These are phyloP conservation scores for Cystoisospora suis DNA, from an alignment of 169 alveolate species.

Conservation along the genomic window DNA sequence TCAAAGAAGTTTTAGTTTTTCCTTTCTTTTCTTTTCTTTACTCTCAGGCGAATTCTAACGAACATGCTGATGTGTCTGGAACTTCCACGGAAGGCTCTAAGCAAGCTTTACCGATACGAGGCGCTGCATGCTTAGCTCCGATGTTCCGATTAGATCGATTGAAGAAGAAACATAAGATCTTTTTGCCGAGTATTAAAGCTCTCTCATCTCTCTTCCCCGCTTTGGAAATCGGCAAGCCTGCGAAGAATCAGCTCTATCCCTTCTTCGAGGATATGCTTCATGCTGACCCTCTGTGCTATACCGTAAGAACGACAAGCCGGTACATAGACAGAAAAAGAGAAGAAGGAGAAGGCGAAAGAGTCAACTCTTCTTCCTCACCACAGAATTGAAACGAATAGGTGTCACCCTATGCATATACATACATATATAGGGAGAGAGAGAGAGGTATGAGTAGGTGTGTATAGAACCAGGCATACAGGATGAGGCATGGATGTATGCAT, in stretches of 20 bases:
- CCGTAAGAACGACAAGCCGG: no score
- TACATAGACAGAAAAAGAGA: no score
- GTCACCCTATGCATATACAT: no score
- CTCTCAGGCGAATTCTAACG: no score
- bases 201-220: not conserved
- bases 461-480: not conserved
- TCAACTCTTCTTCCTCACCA: not conserved
- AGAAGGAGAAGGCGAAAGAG: not conserved
- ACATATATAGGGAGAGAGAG: no score
- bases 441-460: not conserved
- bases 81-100: no score
- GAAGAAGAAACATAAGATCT: not conserved
- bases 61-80: no score
- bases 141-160: not conserved
- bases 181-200: not conserved
- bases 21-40: no score
- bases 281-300: constrained; percentile 11
- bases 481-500: not conserved
- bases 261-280: not conserved
- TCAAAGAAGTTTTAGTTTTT: no score
- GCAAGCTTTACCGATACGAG: not conserved
- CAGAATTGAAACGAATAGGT: no score
- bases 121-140: constrained; percentile 15
- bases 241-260: not conserved
- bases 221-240: constrained; percentile 13